phyloP scores from a whole-genome alignment of 768 basidiomycete species.

The Tylopilus subfusipes region DNA sequence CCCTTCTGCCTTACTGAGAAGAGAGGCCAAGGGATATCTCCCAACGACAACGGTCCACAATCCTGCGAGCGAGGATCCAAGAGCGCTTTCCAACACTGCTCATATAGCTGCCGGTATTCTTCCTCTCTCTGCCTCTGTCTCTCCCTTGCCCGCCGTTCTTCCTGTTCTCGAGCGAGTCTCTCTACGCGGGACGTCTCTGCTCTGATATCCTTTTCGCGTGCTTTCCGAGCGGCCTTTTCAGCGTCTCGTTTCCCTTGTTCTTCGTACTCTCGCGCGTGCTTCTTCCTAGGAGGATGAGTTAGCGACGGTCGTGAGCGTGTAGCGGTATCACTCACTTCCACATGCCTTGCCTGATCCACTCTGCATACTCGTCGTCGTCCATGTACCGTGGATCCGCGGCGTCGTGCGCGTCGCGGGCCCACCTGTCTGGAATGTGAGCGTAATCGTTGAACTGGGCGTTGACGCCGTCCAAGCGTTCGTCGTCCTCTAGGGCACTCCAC shows the following conservation, averaged over 20 bases:
- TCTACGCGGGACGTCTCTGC: conserved; percentile 52
- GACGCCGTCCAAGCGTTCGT: conserved; percentile 61
- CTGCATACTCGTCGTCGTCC: conserved; percentile 86
- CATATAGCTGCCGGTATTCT: conserved; percentile 51
- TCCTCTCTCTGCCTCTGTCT: conserved; percentile 42
- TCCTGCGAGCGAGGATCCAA: conserved; percentile 31
- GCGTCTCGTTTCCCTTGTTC: conserved; percentile 58
- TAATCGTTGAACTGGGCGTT: conserved; percentile 65
- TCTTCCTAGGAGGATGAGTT: conserved; percentile 44
- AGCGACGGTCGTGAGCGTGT: neutral
- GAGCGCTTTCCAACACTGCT: conserved; percentile 54
- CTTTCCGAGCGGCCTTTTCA: conserved; percentile 48
- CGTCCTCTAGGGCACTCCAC: conserved; percentile 68
- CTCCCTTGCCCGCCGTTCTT: conserved; percentile 46
- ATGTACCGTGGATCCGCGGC: conserved; percentile 44
- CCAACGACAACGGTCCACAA: conserved; percentile 40
- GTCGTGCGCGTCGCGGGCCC: conserved; percentile 47
- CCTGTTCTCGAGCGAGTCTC: conserved; percentile 50
- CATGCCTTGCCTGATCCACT: conserved; percentile 85
- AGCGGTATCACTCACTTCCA: conserved; percentile 53
- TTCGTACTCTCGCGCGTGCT: conserved; percentile 62
- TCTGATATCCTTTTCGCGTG: conserved; percentile 50
- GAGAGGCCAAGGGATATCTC: conserved; percentile 76
- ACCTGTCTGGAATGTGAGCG: conserved; percentile 69
- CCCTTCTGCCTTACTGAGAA: conserved; percentile 27